Conservation (phyloP, 208 protist genomes). For the Acanthamoeba sp. region DNA sequence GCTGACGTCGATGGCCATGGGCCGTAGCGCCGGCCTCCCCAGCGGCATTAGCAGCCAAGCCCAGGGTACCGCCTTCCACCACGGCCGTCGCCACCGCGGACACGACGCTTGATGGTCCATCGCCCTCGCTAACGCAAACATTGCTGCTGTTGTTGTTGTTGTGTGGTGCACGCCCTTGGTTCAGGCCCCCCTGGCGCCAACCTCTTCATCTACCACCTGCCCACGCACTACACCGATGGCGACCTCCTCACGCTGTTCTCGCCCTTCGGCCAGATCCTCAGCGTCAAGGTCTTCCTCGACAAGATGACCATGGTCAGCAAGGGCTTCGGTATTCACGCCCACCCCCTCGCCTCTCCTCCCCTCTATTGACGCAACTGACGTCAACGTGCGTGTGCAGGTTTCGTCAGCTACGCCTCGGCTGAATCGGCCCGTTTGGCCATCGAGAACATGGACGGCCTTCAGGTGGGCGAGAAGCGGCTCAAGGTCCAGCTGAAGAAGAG, state of each 20-base stretch:
- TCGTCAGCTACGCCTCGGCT: constrained; percentile 84
- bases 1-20: constrained; percentile 12
- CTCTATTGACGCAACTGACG: not conserved
- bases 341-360: not conserved
- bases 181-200: constrained; percentile 78
- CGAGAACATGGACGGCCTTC: constrained; percentile 84
- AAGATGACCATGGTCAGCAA: constrained; percentile 80
- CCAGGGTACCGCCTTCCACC: constrained; percentile 41
- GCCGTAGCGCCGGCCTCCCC: not conserved
- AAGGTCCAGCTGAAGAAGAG: constrained; percentile 84
- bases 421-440: constrained; percentile 80
- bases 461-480: constrained; percentile 84
- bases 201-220: constrained; percentile 86
- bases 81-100: too few relatives aligned
- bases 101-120: too few relatives aligned
- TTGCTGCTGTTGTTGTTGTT: too few relatives aligned
- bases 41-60: constrained; percentile 16
- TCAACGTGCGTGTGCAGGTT: constrained; percentile 58
- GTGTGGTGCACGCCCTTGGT: not conserved
- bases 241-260: constrained; percentile 79
- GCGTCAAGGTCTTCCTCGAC: constrained; percentile 84
- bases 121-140: too few relatives aligned
- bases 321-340: constrained; percentile 76
- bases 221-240: constrained; percentile 78
- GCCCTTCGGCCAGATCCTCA: constrained; percentile 82